phyloP scores from a whole-genome alignment of 495 filamentous ascomycete genomes.

The Umbilicaria muhlenbergii region DNA sequence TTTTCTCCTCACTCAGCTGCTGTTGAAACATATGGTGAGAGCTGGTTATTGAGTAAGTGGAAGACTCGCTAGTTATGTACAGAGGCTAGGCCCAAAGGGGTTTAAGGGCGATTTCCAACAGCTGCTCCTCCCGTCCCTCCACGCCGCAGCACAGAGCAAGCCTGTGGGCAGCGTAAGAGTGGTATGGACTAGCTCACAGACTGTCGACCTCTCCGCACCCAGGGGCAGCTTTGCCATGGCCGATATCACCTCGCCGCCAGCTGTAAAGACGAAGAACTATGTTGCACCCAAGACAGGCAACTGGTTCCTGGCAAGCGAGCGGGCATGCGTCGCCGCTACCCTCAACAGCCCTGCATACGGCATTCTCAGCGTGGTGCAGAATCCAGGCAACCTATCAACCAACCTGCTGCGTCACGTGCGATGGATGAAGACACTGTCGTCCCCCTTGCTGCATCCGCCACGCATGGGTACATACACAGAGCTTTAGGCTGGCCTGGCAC shows the following conservation, averaged over 20 bases:
- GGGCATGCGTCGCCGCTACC: too few species aligned
- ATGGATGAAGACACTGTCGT: not conserved
- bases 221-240: too few species aligned
- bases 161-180: too few species aligned
- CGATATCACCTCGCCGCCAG: constrained; percentile 13
- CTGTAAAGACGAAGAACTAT: constrained; percentile 19
- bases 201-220: constrained; percentile 20
- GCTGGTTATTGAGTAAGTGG: too few species aligned
- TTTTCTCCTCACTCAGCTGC: constrained; percentile 27
- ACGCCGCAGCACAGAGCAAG: too few species aligned
- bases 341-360: constrained; percentile 13
- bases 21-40: too few species aligned
- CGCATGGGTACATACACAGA: constrained; percentile 6
- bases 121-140: too few species aligned
- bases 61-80: too few species aligned
- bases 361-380: constrained; percentile 14
- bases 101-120: too few species aligned
- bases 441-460: not conserved
- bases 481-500: constrained; percentile 7
- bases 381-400: constrained; percentile 13
- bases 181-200: too few species aligned
- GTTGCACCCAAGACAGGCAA: constrained; percentile 24
- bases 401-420: constrained; percentile 14
- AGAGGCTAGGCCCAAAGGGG: too few species aligned
- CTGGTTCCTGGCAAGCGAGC: constrained; percentile 18